Base-by-base conservation (phyloP, 2,329 filamentous ascomycete species). In the Fusarium sp. region DNA sequence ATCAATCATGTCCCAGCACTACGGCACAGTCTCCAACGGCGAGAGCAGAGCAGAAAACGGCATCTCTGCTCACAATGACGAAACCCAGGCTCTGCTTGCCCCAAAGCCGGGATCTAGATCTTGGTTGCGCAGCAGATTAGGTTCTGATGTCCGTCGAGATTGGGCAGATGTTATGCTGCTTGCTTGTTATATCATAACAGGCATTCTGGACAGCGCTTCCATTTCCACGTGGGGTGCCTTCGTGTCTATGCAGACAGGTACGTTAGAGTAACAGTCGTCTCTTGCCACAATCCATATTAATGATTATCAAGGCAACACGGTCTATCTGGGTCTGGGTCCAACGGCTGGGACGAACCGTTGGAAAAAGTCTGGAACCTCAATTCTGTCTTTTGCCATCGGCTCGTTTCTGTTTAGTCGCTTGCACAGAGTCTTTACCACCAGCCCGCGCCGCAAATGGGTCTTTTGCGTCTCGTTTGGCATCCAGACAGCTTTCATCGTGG, bases 191-290 rank as follows among this genome's bases (percentile, higher is more conserved):
- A 81, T 92, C 68, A 90, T 94, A 76, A 94, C 92, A 0, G 92
- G 92, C 6, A 82, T 95, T 13, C 85, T 93, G 10, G 92, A 95
- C 79, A 93, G 90, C 79, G 89, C 91, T 4, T 89, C 91, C 4
- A 91, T 92, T 48, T 90, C 89, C 60, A 91, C 91, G 43, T 94
- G 91, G 90, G 91, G 92, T 14, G 90, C 90, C 4, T 95, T 95
- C 73, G 92, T 93, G 42, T 92, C 90, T 73, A 94, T 94, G 92
- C 92, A 94, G 76, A 94, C 92, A 32, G 92, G 91, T 88, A 74
- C 9, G 30, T 16, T 32, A 65, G 81, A 4, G 4, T 7, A 9
- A 16, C n/a, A 14, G 10, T 1, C 16, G 3, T 3, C 2, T 25
- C 9, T 5, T 1, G 2, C 16, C 32, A 37, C 32, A 18, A 21